Evolutionary conservation across 352 stramenopile species (phyloP), one percentile per base, ranked within the genome.

Genomic region (Hyaloperonospora arabidopsidis): DNA sequence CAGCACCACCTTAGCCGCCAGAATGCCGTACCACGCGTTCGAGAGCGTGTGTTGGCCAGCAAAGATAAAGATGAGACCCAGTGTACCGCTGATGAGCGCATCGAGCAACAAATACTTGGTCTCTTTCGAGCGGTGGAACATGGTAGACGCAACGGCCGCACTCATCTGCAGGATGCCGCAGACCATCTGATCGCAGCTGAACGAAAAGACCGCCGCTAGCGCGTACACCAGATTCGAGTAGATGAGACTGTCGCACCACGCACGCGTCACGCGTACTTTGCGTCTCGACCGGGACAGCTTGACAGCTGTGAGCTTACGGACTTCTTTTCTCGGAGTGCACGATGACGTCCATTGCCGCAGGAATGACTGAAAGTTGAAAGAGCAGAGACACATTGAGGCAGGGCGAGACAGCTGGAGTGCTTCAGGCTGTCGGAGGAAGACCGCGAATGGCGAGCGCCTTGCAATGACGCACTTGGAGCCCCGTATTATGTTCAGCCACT

Each of bases 71-170:
- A 91, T 62, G 53, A 87, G 34, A 22, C 67, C 77, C 12, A 91
- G 70, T 39, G 74, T 84, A 48, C 74, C 79, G 56, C 76, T 88
- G 55, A 91, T 87, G 45, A 81, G 60, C n/a, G 79, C 81, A 59
- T 91, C 81, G 23, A 91, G 61, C 29, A 85, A 59, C 40, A 91
- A 58, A 61, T 85, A 91, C 66, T 82, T 84, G 65, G 81, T 91
- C 65, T 91, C 81, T 63, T 87, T 87, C 35, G 75, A 87, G 34
- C 81, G 76, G 54, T 91, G 81, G 63, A 91, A 91, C 63, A 87
- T 72, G 43, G 70, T 87, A 38, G 76, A 88, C 17, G 81, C 78
- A 35, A 87, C 67, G 34, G 81, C 68, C 8, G 81, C 79, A 22
- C 72, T 75, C 57, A 86, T 66, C 61, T 91, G 81, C 55, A 91